These are phyloP conservation scores for Beauveria medogensis DNA, from an alignment of 2,329 filamentous ascomycete genomes.

Conservation along the genomic window DNA sequence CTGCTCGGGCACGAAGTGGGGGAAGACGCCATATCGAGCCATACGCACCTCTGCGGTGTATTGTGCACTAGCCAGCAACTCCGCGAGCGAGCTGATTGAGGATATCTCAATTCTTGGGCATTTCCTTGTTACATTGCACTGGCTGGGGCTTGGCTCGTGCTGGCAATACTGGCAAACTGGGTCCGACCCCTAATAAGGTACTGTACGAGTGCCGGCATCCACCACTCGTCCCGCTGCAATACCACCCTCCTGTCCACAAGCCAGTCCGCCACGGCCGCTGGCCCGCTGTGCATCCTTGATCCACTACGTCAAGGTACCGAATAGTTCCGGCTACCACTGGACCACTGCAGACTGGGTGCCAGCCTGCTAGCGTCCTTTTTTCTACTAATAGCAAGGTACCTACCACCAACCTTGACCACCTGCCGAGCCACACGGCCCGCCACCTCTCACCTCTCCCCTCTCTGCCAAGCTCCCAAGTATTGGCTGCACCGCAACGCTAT, in stretches of 20 bases:
- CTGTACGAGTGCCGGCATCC: background rate
- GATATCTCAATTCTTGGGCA: background rate
- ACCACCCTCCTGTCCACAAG: background rate
- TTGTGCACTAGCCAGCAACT: background rate
- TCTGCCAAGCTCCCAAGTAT: constrained; percentile 4
- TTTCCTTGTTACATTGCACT: background rate
- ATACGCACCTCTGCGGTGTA: background rate
- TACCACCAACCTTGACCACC: background rate
- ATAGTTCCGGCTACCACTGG: no score
- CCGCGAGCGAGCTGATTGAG: background rate
- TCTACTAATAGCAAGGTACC: no score
- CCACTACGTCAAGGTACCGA: no score
- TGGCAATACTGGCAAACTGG: background rate
- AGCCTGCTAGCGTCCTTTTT: no score
- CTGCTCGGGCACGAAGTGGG: background rate
- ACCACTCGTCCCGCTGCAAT: background rate
- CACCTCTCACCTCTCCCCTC: background rate
- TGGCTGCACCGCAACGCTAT: constrained; percentile 4
- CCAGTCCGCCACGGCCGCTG: background rate
- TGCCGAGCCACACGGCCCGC: constrained; percentile 3
- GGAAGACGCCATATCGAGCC: constrained; percentile 4
- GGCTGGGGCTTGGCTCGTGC: background rate
- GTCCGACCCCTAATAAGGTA: background rate
- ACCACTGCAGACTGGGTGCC: no score
- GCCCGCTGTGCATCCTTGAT: background rate